Conservation (phyloP, 2,329 filamentous ascomycete species). For the Curvularia sp. region DNA sequence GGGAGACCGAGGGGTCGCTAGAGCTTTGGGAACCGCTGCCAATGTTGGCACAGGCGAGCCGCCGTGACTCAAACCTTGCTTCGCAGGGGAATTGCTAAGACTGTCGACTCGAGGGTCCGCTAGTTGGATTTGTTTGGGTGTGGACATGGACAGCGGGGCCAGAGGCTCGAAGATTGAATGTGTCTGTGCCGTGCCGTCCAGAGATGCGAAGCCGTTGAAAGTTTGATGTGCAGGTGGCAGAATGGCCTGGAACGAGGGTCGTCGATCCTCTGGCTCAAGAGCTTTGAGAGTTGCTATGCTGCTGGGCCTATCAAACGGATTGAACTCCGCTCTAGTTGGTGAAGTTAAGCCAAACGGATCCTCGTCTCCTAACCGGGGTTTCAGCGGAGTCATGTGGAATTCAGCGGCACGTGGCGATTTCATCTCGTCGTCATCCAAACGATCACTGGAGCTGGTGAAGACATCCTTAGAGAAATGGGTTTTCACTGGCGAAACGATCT, state of each 20-base stretch:
- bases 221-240: constrained; percentile 44
- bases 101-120: constrained; percentile 34
- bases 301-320: constrained; percentile 34
- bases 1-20: constrained; percentile 25
- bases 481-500: constrained; percentile 50
- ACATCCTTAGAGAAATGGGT: constrained; percentile 46
- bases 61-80: constrained; percentile 16
- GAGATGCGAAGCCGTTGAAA: constrained; percentile 45
- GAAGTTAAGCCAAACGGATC: constrained; percentile 50
- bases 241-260: constrained; percentile 48
- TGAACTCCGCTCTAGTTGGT: constrained; percentile 53
- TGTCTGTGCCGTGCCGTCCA: constrained; percentile 45
- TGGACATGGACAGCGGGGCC: constrained; percentile 17
- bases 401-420: constrained; percentile 44
- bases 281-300: constrained; percentile 26
- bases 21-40: constrained; percentile 21
- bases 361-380: constrained; percentile 41
- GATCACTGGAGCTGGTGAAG: constrained; percentile 35
- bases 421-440: constrained; percentile 46
- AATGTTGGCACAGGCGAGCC: constrained; percentile 19
- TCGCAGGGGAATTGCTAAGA: constrained; percentile 30
- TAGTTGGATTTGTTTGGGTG: constrained; percentile 19
- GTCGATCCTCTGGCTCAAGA: constrained; percentile 35
- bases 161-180: constrained; percentile 29
- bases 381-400: constrained; percentile 50